A percentile compares a stretch with the other conserved stretches of the same genome.
These are phyloP conservation scores for Cryptosporidium andersoni DNA, from an alignment of 169 alveolate genomes.

Conservation along the genomic window DNA sequence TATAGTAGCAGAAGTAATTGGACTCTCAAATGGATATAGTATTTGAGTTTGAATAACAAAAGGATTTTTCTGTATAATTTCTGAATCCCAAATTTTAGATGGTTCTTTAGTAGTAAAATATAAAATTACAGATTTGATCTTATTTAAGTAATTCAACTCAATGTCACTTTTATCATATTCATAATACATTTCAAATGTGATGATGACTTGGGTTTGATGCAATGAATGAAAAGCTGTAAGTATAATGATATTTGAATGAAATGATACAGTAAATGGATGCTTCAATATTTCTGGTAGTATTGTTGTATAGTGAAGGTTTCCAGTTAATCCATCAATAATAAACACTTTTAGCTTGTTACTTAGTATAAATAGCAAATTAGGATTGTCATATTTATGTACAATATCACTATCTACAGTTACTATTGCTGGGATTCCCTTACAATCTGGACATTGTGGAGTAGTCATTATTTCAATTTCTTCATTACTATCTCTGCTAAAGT, in stretches of 20 bases:
- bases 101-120: slow-evolving; percentile 6
- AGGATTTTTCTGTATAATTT: slow-evolving; percentile 8
- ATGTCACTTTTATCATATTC: background rate
- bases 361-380: slow-evolving; percentile 11
- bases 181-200: slow-evolving; percentile 39
- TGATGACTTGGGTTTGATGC: slow-evolving; percentile 12
- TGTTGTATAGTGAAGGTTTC: slow-evolving; percentile 36
- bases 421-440: slow-evolving; percentile 33
- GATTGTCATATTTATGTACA: slow-evolving; percentile 38
- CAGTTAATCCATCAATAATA: slow-evolving; percentile 31
- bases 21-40: slow-evolving; percentile 32
- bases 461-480: slow-evolving; percentile 21
- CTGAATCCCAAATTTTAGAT: background rate
- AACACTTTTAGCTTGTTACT: slow-evolving; percentile 28
- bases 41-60: slow-evolving; percentile 10
- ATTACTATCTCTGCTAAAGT: background rate
- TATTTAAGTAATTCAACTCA: background rate
- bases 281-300: slow-evolving; percentile 33
- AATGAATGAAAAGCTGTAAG: slow-evolving; percentile 39
- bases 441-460: slow-evolving; percentile 22
- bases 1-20: slow-evolving; percentile 12
- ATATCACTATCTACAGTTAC: slow-evolving; percentile 28
- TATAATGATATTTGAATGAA: slow-evolving; percentile 21
- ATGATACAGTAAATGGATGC: slow-evolving; percentile 26
- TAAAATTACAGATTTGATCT: slow-evolving; percentile 29